Evolutionary conservation across 106 monocot species (phyloP).

Genomic region (Apostasia ramifera): DNA sequence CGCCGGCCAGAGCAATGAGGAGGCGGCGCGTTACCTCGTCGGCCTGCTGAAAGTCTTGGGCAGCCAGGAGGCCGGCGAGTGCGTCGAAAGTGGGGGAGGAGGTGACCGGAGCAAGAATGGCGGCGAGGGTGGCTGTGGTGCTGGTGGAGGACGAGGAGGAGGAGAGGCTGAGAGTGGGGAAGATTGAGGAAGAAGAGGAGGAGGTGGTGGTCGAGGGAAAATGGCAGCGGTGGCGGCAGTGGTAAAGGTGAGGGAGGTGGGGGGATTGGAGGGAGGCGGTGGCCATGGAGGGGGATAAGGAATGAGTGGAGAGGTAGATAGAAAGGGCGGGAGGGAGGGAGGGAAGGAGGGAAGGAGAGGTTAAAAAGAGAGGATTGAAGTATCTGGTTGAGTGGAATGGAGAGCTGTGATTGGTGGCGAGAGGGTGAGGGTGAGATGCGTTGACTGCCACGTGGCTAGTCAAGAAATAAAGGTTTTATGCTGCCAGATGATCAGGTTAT

Average conservation of each 20-base stretch:
- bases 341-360: not conserved
- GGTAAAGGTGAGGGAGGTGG: slow-evolving; percentile 33
- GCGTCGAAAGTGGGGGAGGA: slow-evolving; percentile 44
- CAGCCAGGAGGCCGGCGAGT: slow-evolving; percentile 49
- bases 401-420: slow-evolving; percentile 12
- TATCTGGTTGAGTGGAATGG: not conserved
- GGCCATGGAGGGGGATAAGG: slow-evolving; percentile 2
- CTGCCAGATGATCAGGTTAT: too few relatives aligned
- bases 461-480: too few relatives aligned
- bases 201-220: slow-evolving; percentile 19
- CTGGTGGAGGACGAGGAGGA: slow-evolving; percentile 12
- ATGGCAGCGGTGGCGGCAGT: slow-evolving; percentile 15
- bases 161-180: slow-evolving; percentile 15
- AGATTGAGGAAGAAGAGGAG: slow-evolving; percentile 16
- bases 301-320: not conserved
- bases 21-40: slow-evolving; percentile 91
- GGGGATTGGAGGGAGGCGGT: slow-evolving; percentile 19
- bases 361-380: slow-evolving; percentile 4
- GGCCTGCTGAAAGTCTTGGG: slow-evolving; percentile 58
- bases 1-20: slow-evolving; percentile 75
- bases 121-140: slow-evolving; percentile 14
- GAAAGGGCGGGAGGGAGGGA: not conserved
- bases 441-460: not conserved
- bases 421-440: slow-evolving; percentile 4
- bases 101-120: slow-evolving; percentile 10